phyloP scores from a whole-genome alignment of 805 yeast species.

The Sugiyamaella americana region DNA sequence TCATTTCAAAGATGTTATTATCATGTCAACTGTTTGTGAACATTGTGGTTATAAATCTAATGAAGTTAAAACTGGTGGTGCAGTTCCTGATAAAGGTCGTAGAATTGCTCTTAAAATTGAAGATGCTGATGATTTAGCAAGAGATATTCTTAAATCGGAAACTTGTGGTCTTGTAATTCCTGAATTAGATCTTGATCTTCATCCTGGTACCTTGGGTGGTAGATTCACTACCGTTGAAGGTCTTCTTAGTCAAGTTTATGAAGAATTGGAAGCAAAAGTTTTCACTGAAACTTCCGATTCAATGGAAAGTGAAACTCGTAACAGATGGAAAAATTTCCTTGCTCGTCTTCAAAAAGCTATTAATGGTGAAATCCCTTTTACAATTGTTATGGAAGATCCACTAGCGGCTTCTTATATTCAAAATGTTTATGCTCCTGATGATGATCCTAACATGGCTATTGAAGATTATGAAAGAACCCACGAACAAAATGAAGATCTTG shows the following conservation, averaged over 20 bases:
- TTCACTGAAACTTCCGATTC: slow-evolving; percentile 84
- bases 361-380: slow-evolving; percentile 75
- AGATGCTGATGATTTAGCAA: slow-evolving; percentile 86
- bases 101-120: slow-evolving; percentile 66
- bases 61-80: slow-evolving; percentile 98
- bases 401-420: slow-evolving; percentile 92
- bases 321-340: slow-evolving; percentile 80
- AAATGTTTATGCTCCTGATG: slow-evolving; percentile 98
- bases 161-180: slow-evolving; percentile 84
- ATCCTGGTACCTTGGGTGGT: slow-evolving; percentile 96
- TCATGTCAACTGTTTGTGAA: slow-evolving; percentile 92
- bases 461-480: slow-evolving; percentile 87
- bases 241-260: slow-evolving; percentile 76
- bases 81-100: slow-evolving; percentile 79
- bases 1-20: slow-evolving; percentile 93
- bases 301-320: slow-evolving; percentile 70
- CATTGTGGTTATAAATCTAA: slow-evolving; percentile 93
- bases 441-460: slow-evolving; percentile 89
- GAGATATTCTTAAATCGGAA: slow-evolving; percentile 93
- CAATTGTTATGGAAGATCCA: slow-evolving; percentile 89
- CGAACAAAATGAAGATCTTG: slow-evolving; percentile 88
- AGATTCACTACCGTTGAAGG: slow-evolving; percentile 98
- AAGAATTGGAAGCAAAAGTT: slow-evolving; percentile 80
- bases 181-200: slow-evolving; percentile 81
- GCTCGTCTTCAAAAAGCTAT: slow-evolving; percentile 68